These are phyloP conservation scores for Tetrapisispora namnaoensis DNA, from an alignment of 805 yeast genomes.

Conservation along the genomic window DNA sequence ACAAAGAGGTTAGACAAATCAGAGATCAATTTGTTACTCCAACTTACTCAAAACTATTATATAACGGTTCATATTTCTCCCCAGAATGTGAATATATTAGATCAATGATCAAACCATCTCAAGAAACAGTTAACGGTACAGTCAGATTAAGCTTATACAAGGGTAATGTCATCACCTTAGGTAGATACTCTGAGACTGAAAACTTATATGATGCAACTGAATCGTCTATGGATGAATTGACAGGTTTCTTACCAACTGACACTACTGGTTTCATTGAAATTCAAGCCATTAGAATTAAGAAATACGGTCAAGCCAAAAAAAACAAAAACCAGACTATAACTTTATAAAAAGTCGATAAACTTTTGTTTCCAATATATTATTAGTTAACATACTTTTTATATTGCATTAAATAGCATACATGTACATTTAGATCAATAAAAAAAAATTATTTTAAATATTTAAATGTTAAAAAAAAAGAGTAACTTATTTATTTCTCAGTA, in stretches of 20 bases:
- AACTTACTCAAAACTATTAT: conserved; percentile 76
- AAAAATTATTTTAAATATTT: neutral
- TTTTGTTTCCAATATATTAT: neutral
- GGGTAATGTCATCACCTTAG: conserved; percentile 75
- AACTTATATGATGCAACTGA: conserved; percentile 96
- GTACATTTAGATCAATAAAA: neutral
- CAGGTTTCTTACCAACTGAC: conserved; percentile 95
- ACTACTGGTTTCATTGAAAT: conserved; percentile 96
- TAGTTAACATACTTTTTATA: neutral
- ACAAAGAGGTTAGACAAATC: conserved; percentile 93
- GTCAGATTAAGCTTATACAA: conserved; percentile 92
- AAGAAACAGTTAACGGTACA: conserved; percentile 88
- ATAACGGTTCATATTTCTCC: conserved; percentile 96
- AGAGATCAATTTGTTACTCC: conserved; percentile 96
- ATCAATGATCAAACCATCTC: conserved; percentile 89
- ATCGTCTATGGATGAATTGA: conserved; percentile 97
- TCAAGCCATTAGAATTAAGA: conserved; percentile 96
- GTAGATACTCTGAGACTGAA: conserved; percentile 93
- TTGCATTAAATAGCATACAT: conserved; percentile 1
- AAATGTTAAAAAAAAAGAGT: neutral
- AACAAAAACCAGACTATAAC: conserved; percentile 50
- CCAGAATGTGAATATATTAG: conserved; percentile 97
- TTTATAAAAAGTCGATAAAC: conserved; percentile 16
- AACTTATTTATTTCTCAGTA: neutral
- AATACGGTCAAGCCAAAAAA: conserved; percentile 92